Conservation (phyloP, 371 early-diverging fungal species). For the Mucor indicus region DNA sequence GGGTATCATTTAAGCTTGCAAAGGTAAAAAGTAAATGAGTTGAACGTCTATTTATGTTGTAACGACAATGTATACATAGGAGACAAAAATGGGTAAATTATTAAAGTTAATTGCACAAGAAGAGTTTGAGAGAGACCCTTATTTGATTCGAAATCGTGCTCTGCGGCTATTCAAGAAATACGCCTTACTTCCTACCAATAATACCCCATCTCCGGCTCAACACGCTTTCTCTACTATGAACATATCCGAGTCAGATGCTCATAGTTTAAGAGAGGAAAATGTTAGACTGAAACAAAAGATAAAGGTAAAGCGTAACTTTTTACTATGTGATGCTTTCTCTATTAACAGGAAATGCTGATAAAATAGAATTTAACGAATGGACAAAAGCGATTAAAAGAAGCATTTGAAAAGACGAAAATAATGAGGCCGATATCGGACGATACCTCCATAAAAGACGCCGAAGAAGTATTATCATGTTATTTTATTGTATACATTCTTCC, state of each 20-base stretch:
- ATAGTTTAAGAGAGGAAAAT: conserved; percentile 28
- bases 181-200: conserved; percentile 13
- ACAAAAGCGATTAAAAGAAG: conserved; percentile 26
- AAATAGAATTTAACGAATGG: conserved; percentile 19
- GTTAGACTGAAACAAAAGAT: conserved; percentile 21
- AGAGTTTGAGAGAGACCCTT: conserved; percentile 34
- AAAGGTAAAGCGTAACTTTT: conserved; percentile 16
- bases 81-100: conserved; percentile 46
- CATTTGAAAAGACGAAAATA: conserved; percentile 21
- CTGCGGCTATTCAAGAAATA: conserved; percentile 28
- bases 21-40: conserved; percentile 22
- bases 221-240: conserved; percentile 10
- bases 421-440: too few species aligned
- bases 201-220: background rate
- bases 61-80: conserved; percentile 13
- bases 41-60: background rate
- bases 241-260: conserved; percentile 17
- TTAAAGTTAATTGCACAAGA: conserved; percentile 40
- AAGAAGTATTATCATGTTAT: too few species aligned
- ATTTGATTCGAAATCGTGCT: conserved; percentile 27
- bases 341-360: background rate
- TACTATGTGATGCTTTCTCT: background rate
- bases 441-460: too few species aligned
- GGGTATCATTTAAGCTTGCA: conserved; percentile 40
- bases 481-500: background rate